These are phyloP conservation scores for Fraxinus angustifolia DNA, from an alignment of 305 asterid genomes.

Conservation along the genomic window DNA sequence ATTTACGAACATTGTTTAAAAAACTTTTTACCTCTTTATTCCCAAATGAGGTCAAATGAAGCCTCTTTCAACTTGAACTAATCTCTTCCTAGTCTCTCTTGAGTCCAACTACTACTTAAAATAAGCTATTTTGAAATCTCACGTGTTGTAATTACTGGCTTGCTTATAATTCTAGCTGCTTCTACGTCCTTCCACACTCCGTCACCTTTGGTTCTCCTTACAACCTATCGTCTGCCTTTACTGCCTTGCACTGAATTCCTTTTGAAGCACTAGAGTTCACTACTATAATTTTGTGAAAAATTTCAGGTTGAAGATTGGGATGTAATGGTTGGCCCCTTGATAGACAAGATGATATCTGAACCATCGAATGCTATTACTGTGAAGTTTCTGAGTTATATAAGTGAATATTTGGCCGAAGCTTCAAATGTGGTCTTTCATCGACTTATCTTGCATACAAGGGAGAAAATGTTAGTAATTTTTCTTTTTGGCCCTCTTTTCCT, in stretches of 20 bases:
- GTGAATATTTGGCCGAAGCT: conserved; percentile 69
- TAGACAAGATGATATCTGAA: conserved; percentile 73
- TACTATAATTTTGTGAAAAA: conserved; percentile 9
- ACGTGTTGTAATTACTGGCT: not conserved
- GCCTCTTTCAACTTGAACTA: not conserved
- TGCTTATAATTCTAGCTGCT: not conserved
- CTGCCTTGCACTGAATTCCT: not conserved
- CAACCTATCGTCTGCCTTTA: not conserved
- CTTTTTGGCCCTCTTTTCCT: not conserved
- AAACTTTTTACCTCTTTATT: not conserved
- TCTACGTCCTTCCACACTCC: not conserved
- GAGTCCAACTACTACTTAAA: not conserved
- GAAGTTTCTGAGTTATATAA: conserved; percentile 72
- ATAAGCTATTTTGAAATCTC: not conserved
- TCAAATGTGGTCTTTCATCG: conserved; percentile 59
- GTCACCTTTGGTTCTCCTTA: not conserved
- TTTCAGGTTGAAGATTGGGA: conserved; percentile 82
- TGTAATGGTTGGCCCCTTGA: conserved; percentile 50
- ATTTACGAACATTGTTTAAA: not conserved
- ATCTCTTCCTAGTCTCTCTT: not conserved
- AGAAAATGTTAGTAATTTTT: conserved; percentile 51
- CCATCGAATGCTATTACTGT: conserved; percentile 84
- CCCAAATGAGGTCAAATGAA: not conserved
- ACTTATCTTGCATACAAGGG: conserved; percentile 49
- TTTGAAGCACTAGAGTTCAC: conserved; percentile 8